Evolutionary conservation across 331 rosid species (phyloP), one percentile per base, ranked within the genome.

Genomic region (Erythrophleum ivorense): DNA sequence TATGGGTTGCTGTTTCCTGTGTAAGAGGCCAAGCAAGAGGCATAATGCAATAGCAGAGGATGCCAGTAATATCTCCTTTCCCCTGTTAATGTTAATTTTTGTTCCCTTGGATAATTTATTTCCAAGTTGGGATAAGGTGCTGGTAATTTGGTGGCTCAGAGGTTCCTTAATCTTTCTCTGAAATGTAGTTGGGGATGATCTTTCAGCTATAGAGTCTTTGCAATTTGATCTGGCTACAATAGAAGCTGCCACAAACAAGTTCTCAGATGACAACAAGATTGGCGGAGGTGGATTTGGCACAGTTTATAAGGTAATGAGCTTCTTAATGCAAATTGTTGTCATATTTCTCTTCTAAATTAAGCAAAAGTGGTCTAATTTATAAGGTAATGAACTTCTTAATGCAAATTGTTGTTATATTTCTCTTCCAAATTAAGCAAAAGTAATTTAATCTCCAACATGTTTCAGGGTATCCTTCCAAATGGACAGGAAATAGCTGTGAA

Each of bases 251-350:
- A 88, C 90, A 4, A 71, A 81, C 48, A 63, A 21, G 38, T 90
- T 90, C 63, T 83, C 88, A 0, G 59, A 50, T 55, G 69, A 81
- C 5, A 81, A 86, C 52, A 86, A 79, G 59, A 53, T 85, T 16
- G 91, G 93, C 9, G 68, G 82, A 86, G 93, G 91, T 5, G 88
- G 89, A 76, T 90, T 78, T 50, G 90, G 91, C 0, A 77, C 0
- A 6, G 90, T 88, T 43, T 90, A 81, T 76, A 81, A 86, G 91
- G 88, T 89, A 73, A 49, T 7, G 13, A 34, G 21, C 54, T 68
- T 41, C 16, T 16, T 72, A 43, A 64, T n/a, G 24, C 7, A 7
- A 31, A 9, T 12, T 34, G 5, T 0, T 4, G 15, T 49, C 49
- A 65, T 46, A 8, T 7, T 38, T 15, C 11, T 11, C 21, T n/a